Percentiles rank a stretch among this genome's conserved stretches.
Conservation (phyloP, 768 basidiomycete species). For the Floccularia luteovirens region DNA sequence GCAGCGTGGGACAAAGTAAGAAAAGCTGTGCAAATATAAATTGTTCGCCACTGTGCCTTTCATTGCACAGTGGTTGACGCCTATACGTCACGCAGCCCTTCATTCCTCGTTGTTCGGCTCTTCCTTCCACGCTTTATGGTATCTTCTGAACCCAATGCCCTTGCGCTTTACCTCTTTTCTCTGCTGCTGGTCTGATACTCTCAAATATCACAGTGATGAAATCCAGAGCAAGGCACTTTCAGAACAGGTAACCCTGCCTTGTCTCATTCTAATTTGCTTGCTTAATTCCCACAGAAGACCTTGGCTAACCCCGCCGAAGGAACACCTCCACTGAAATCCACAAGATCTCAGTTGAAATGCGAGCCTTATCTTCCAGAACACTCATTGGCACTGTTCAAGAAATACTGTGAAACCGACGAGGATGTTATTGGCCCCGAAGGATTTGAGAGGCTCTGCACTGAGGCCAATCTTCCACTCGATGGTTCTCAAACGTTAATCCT, state of each 20-base stretch:
- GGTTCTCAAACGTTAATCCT: conserved; percentile 65
- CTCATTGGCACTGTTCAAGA: conserved; percentile 48
- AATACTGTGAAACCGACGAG: conserved; percentile 52
- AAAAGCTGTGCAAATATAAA: too few relatives aligned
- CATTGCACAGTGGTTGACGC: too few relatives aligned
- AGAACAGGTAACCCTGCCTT: too few relatives aligned
- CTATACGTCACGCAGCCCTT: too few relatives aligned
- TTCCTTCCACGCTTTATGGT: not conserved
- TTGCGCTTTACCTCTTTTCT: conserved; percentile 58
- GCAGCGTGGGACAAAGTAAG: too few relatives aligned
- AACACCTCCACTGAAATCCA: not conserved
- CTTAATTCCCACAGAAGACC: not conserved
- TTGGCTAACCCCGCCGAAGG: not conserved
- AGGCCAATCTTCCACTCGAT: conserved; percentile 67
- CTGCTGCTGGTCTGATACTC: conserved; percentile 55
- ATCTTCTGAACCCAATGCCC: conserved; percentile 24
- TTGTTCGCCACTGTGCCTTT: too few relatives aligned
- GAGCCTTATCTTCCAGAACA: conserved; percentile 45
- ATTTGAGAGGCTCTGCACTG: conserved; percentile 61
- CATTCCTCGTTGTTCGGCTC: too few relatives aligned
- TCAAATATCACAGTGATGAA: conserved; percentile 43
- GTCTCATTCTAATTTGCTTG: too few relatives aligned
- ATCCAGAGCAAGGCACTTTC: conserved; percentile 14
- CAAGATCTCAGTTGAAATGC: conserved; percentile 12
- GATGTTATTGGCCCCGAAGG: conserved; percentile 64